Base-by-base conservation (phyloP, 2,329 filamentous ascomycete genomes). In the Colletotrichum kahawae region DNA sequence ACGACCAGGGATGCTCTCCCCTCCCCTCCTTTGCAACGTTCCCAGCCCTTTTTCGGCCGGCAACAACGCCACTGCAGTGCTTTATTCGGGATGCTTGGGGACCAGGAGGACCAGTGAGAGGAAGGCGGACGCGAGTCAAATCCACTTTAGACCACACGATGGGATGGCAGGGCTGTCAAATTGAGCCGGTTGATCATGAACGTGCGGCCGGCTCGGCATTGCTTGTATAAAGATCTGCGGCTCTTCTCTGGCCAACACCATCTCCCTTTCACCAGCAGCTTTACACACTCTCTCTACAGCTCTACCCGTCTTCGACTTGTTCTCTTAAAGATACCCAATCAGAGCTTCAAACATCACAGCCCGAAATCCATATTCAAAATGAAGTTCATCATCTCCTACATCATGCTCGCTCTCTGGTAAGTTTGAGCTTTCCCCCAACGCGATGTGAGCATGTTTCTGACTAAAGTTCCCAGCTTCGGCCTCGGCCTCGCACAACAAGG, bases 401-500 rank as follows among this genome's bases (percentile, higher is more conserved):
- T 75, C 10, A 27, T 75, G 43, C 36, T 68, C 38, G 72, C 69
- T 33, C 51, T 75, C 43, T 29, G 71, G 72, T 67, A 38, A 63
- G 69, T 59, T 16, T 27, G 27, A 60, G 8, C 56, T 27, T 54
- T 16, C 4, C 36, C 29, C 8, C 48, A 31, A 8, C 4, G 21
- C 4, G 21, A 16, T 21, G 10, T 14, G 33, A 48, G 8, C 43
- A 51, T 21, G n/a, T 51, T 13, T 12, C 10, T 66, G 62, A 60
- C 29, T 1, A 5, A 29, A 5, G 14, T 36, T 12, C 13, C 2
- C 5, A 75, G 72, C 21, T 67, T 75, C 56, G 57, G 33, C 18
- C 34, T 75, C 56, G 72, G 54, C 24, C 63, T 72, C 18, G 72
- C 72, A n/a, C 72, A 75, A 57, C 69, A 72, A 24, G 68, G 56